These are phyloP conservation scores for Agrostemma githago DNA, from an alignment of 148 eudicot genomes.

Conservation along the genomic window DNA sequence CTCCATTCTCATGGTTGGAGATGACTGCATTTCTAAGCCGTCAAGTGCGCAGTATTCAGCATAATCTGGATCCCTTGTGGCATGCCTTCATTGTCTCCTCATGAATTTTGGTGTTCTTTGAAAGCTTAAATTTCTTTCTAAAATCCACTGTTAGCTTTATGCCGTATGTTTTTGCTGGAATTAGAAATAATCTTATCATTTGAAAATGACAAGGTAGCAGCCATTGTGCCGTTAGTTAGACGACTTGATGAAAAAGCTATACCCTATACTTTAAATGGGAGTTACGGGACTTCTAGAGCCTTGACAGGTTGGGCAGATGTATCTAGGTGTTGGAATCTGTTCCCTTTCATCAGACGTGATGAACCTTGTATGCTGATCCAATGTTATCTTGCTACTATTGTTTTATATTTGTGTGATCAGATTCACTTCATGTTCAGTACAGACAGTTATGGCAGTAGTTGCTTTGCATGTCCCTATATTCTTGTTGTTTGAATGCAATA, in stretches of 20 bases:
- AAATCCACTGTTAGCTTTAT: background rate
- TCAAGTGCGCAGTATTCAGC: background rate
- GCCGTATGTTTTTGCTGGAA: background rate
- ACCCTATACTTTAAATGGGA: background rate
- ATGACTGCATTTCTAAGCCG: background rate
- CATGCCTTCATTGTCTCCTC: background rate
- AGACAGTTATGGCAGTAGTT: background rate
- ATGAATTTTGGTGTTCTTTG: background rate
- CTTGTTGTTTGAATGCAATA: background rate
- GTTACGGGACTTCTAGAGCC: background rate
- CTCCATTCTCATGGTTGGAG: constrained; percentile 1
- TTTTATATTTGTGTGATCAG: background rate
- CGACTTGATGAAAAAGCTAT: background rate
- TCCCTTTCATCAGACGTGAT: background rate
- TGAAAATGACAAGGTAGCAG: background rate
- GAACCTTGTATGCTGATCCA: background rate
- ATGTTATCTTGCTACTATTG: background rate
- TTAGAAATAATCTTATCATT: background rate
- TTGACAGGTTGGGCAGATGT: too few species aligned
- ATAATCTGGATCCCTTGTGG: background rate
- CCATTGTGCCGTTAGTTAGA: background rate
- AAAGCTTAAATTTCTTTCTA: background rate
- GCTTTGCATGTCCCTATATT: background rate
- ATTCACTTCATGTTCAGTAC: background rate
- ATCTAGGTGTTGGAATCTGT: too few species aligned